Evolutionary conservation across 1,139 yeast species (phyloP), one percentile per base, ranked within the genome.

Genomic region (Maudiozyma humilis): DNA sequence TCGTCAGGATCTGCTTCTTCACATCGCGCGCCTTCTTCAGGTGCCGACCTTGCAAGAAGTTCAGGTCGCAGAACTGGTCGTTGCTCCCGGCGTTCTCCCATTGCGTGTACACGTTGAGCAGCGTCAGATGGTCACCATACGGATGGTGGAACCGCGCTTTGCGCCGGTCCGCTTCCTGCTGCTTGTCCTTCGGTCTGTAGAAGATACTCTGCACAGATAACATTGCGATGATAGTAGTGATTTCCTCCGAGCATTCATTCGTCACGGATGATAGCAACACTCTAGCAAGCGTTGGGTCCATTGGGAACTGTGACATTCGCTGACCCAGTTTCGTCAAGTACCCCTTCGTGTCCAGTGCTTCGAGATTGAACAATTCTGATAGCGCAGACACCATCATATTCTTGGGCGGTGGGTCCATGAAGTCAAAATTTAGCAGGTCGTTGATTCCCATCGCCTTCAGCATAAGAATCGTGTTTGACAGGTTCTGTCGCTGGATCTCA

Each of bases 391-490:
- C 89, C 98, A 91, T 91, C 7, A 98, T 91, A 65, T 91, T 98
- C 4, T 97, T 97, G 1, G 98, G 97, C n/a, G 98, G 98, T 8
- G 98, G 97, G 61, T 91, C 98, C 96, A 91, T 91, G 60, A 91
- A 91, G 64, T 91, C 98, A 62, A 91, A 91, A 66, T 91, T 97
- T 29, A 91, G 97, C 61, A 91, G 76, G 66, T 91, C 98, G 61
- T 91, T 96, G 53, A 91, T 77, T 16, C 97, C 97, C 49, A 91
- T 74, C 66, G 91, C 91, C 65, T 91, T 91, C 64, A 91, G 73
- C 64, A 89, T 95, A 49, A 91, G 70, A 23, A 91, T 97, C 0
- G 97, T 91, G 35, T 89, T 83, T 17, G 96, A 83, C 59, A 91
- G 73, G 65, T 91, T 91, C 47, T 91, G 80, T 59, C 98, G 75